A percentile compares a stretch with the other conserved stretches of the same genome.
Conservation (phyloP, 73 alveolate species). For the Diophrys appendiculata region DNA sequence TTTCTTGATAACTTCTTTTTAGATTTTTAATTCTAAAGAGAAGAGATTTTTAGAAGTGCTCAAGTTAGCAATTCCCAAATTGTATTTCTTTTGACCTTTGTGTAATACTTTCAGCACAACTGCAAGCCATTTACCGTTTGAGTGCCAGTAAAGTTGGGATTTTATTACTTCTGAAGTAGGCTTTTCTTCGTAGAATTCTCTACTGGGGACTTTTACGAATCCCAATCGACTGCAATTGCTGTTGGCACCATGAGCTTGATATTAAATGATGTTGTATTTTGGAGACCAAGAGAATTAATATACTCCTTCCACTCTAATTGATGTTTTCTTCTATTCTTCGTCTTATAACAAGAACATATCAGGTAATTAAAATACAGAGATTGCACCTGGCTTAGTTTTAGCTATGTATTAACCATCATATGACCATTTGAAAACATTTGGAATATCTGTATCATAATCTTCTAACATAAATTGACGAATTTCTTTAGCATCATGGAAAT, state of each 20-base stretch:
- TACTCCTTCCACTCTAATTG: conserved; percentile 48
- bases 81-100: conserved; percentile 33
- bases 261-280: conserved; percentile 38
- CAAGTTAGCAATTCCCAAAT: conserved; percentile 9
- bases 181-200: conserved; percentile 13
- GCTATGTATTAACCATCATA: conserved; percentile 54
- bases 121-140: conserved; percentile 24
- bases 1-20: conserved; percentile 36
- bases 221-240: conserved; percentile 23
- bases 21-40: conserved; percentile 2
- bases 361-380: conserved; percentile 44
- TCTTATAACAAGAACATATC: conserved; percentile 30
- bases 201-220: conserved; percentile 38
- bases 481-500: conserved; percentile 28
- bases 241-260: conserved; percentile 26
- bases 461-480: conserved; percentile 34
- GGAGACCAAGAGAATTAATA: conserved; percentile 46
- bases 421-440: conserved; percentile 42
- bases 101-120: conserved; percentile 27
- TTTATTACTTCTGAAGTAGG: conserved; percentile 8
- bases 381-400: conserved; percentile 27
- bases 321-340: conserved; percentile 33
- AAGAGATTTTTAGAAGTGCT: not conserved
- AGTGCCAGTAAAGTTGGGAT: conserved; percentile 40
- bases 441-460: not conserved